Evolutionary conservation across 2,329 filamentous ascomycete species (phyloP), one percentile per base, ranked within the genome.

Genomic region (Huntiella abstrusa): DNA sequence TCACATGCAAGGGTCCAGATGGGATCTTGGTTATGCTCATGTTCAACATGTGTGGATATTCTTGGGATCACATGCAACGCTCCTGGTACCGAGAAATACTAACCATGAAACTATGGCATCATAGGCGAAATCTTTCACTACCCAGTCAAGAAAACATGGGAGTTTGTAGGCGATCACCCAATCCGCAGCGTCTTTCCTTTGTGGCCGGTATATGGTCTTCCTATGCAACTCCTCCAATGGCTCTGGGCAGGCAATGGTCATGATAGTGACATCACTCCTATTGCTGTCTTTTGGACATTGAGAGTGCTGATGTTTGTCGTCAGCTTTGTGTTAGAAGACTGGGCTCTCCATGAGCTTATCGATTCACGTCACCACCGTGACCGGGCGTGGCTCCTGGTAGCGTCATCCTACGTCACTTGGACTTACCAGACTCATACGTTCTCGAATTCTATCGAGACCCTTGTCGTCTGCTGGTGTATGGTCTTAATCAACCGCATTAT

Each of bases 361-460:
- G 76, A 78, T 51, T 81, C 80, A 35, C 77, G 77, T 52, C 77
- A 78, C 50, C 69, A 75, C 56, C 78, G 85, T 52, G 75, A 75
- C 54, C 67, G 80, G 47, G 84, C 86, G 7, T 74, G 92, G 39
- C 68, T 92, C 40, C 70, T 98, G 48, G 82, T 95, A 51, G 86
- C 88, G 40, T 96, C 88, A 22, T 95, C 86, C 19, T 98, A 96
- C 63, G 88, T 95, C 54, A 98, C 91, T 41, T 98, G 91, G 88
- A 95, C 88, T 39, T 94, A 88, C 64, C 91, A 98, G 64, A 91
- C 85, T 13, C 91, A 98, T 63, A 96, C 91, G 10, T 96, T 98
- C 61, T 96, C 88, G 52, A 98, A 98, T 64, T 92, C 88, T 51
- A 73, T 96, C 53, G 91, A 98, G 66, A 96, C 91, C 2, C 67